phyloP scores from a whole-genome alignment of 345 rosid species.

The Carallia pectinifolia region DNA sequence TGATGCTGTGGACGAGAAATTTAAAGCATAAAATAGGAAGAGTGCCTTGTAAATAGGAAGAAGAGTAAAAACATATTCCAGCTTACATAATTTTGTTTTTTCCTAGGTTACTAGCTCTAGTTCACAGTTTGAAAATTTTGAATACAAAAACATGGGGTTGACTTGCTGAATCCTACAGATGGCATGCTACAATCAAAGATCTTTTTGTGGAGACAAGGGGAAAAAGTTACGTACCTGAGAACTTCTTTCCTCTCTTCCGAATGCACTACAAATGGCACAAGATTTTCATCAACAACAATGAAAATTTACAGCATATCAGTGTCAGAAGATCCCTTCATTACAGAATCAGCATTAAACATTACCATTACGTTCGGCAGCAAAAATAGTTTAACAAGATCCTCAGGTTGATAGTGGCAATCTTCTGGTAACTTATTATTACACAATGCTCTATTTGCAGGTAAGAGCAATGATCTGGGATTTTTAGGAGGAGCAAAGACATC shows the following conservation, averaged over 20 bases:
- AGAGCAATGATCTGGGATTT: slow-evolving; percentile 65
- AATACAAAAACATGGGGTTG: no score
- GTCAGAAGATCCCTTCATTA: no score
- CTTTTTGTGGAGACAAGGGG: not conserved
- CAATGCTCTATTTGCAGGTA: slow-evolving; percentile 66
- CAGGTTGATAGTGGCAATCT: slow-evolving; percentile 98
- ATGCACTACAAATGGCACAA: slow-evolving; percentile 62
- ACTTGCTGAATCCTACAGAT: not conserved
- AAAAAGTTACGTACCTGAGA: slow-evolving; percentile 46
- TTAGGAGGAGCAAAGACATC: slow-evolving; percentile 80
- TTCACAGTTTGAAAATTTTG: no score
- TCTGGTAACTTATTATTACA: slow-evolving; percentile 75
- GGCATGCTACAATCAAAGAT: not conserved
- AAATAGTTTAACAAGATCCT: slow-evolving; percentile 80
- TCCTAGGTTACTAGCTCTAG: no score
- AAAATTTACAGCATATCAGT: slow-evolving; percentile 1
- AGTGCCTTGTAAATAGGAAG: no score
- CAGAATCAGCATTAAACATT: slow-evolving; percentile 19
- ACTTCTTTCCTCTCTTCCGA: slow-evolving; percentile 61
- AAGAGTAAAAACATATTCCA: no score
- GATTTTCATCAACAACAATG: slow-evolving; percentile 19
- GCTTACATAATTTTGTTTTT: no score
- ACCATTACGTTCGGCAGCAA: slow-evolving; percentile 82
- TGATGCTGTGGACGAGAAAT: no score
- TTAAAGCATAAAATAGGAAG: no score